Conservation (phyloP, 768 basidiomycete species). For the Lactarius hatsudake region DNA sequence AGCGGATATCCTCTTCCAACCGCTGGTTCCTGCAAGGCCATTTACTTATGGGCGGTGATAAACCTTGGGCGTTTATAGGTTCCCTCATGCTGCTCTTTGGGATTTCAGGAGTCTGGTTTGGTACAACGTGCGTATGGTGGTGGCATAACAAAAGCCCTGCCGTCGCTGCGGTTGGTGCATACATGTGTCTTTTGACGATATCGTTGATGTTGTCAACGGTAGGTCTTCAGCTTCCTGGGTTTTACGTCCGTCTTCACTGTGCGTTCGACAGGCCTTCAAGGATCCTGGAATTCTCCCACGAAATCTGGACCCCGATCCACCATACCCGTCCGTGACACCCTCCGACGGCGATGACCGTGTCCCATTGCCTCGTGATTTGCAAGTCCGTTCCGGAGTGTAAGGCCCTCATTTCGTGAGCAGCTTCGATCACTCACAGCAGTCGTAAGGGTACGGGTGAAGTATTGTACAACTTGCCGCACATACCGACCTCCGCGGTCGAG, state of each 20-base stretch:
- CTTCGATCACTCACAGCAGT: neutral
- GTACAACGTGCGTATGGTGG: slow-evolving; percentile 85
- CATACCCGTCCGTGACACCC: slow-evolving; percentile 59
- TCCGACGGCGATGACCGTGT: slow-evolving; percentile 59
- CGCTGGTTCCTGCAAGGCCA: slow-evolving; percentile 70
- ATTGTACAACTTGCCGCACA: slow-evolving; percentile 88
- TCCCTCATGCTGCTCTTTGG: slow-evolving; percentile 59
- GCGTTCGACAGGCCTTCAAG: slow-evolving; percentile 54
- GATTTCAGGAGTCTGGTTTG: slow-evolving; percentile 81
- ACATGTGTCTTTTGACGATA: slow-evolving; percentile 62
- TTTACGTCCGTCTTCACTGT: slow-evolving; percentile 29
- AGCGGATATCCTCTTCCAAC: slow-evolving; percentile 70
- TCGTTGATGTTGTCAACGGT: slow-evolving; percentile 78
- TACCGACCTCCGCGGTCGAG: slow-evolving; percentile 93
- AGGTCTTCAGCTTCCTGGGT: slow-evolving; percentile 32
- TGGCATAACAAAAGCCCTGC: slow-evolving; percentile 78
- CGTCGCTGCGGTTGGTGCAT: slow-evolving; percentile 63
- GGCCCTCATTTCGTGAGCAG: slow-evolving; percentile 33
- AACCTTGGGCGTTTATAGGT: slow-evolving; percentile 74
- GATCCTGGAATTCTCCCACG: slow-evolving; percentile 92
- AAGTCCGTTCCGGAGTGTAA: slow-evolving; percentile 74
- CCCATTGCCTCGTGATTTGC: slow-evolving; percentile 79
- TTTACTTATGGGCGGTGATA: slow-evolving; percentile 82
- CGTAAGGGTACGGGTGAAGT: slow-evolving; percentile 83
- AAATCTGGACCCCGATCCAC: slow-evolving; percentile 81